phyloP scores from a whole-genome alignment of 2,329 filamentous ascomycete species.

The Ophiognomonia clavigignenti-juglandacearum region DNA sequence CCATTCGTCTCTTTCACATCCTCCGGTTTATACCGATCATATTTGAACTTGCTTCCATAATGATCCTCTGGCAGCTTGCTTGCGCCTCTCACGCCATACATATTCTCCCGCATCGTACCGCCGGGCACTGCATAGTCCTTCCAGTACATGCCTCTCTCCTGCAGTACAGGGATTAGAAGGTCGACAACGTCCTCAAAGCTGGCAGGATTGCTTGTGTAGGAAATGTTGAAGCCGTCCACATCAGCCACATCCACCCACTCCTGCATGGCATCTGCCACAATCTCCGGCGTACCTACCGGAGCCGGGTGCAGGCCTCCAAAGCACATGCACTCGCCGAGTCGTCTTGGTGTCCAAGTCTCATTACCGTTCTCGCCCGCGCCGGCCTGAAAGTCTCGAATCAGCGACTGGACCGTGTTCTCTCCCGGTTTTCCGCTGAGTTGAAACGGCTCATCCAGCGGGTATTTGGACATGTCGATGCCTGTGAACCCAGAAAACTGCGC shows the following conservation, averaged over 20 bases:
- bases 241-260: constrained; percentile 15
- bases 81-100: neutral
- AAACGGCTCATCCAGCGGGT: constrained; percentile 10
- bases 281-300: constrained; percentile 5
- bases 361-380: constrained; percentile 6
- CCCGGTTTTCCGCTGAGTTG: neutral
- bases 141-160: constrained; percentile 17
- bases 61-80: neutral
- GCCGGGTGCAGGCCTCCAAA: neutral
- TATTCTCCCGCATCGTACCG: neutral
- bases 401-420: constrained; percentile 8
- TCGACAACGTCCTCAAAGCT: constrained; percentile 13
- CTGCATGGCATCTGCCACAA: constrained; percentile 13
- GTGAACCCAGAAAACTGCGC: constrained; percentile 8
- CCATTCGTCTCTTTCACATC: too few relatives aligned
- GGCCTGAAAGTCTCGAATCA: constrained; percentile 2
- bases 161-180: constrained; percentile 22
- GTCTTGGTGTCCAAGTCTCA: constrained; percentile 7
- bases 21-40: too few relatives aligned
- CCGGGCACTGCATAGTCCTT: neutral
- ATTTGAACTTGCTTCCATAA: neutral
- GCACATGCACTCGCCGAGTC: constrained; percentile 2
- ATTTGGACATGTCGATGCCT: constrained; percentile 5
- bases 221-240: constrained; percentile 18
- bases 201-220: constrained; percentile 11